These are phyloP conservation scores for Yamadazyma songkhlaensis DNA, from an alignment of 1,139 yeast genomes.

Conservation along the genomic window DNA sequence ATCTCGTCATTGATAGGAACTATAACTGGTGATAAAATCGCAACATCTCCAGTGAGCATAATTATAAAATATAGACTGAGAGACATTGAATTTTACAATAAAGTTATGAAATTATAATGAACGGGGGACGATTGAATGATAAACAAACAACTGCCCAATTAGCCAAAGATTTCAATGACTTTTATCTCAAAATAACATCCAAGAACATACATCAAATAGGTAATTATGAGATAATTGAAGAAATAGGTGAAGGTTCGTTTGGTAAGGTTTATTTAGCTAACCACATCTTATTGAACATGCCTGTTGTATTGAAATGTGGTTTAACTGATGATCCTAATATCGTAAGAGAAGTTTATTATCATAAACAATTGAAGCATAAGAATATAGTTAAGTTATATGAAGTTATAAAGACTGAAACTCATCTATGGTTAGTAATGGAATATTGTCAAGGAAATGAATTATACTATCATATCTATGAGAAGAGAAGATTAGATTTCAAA, in stretches of 20 bases:
- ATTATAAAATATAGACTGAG: background rate
- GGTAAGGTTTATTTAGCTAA: slow-evolving; percentile 86
- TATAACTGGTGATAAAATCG: background rate
- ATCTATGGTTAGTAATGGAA: slow-evolving; percentile 85
- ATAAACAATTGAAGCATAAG: slow-evolving; percentile 78
- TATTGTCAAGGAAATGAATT: slow-evolving; percentile 90
- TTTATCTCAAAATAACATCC: slow-evolving; percentile 54
- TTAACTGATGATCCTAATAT: slow-evolving; percentile 79
- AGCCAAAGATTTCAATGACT: slow-evolving; percentile 64
- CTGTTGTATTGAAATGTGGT: slow-evolving; percentile 86
- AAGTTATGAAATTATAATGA: background rate
- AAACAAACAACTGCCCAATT: slow-evolving; percentile 40
- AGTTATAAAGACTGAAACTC: slow-evolving; percentile 73
- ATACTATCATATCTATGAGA: slow-evolving; percentile 65
- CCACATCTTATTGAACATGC: slow-evolving; percentile 68
- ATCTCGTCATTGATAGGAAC: background rate
- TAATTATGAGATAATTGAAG: slow-evolving; percentile 65
- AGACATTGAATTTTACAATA: background rate
- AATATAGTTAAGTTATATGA: slow-evolving; percentile 85
- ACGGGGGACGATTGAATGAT: slow-evolving; percentile 14
- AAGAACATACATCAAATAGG: slow-evolving; percentile 65
- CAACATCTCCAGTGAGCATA: background rate
- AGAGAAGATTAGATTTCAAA: slow-evolving; percentile 49
- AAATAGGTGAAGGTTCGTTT: slow-evolving; percentile 87
- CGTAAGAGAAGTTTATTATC: slow-evolving; percentile 90